Evolutionary conservation across 2,329 filamentous ascomycete species (phyloP).

Genomic region (Fusarium multiceps): DNA sequence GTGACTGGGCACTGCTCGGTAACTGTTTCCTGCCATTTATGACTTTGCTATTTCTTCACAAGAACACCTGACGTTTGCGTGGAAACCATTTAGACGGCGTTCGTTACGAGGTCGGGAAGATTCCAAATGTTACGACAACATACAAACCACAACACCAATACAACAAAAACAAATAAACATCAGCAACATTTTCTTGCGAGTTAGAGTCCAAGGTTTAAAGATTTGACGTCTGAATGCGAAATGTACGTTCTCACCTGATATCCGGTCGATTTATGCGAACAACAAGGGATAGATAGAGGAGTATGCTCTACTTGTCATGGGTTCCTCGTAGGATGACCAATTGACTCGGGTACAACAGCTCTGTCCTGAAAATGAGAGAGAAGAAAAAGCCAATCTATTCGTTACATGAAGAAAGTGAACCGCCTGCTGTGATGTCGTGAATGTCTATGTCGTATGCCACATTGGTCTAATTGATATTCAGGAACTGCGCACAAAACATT

Average conservation of each 20-base stretch:
- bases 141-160: conserved; percentile 6
- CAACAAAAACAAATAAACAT: not conserved
- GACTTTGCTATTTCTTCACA: conserved; percentile 17
- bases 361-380: conserved; percentile 1
- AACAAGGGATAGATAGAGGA: conserved; percentile 9
- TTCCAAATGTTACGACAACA: conserved; percentile 23
- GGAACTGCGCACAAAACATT: not conserved
- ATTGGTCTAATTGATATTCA: conserved; percentile 5
- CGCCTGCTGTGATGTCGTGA: conserved; percentile 28
- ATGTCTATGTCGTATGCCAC: conserved; percentile 8
- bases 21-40: conserved; percentile 15
- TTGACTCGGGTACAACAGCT: conserved; percentile 13
- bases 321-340: not conserved
- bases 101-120: conserved; percentile 29
- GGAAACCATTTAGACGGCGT: conserved; percentile 45
- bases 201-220: conserved; percentile 33
- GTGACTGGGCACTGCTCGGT: not conserved
- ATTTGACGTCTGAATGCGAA: conserved; percentile 6
- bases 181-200: conserved; percentile 12
- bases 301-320: not conserved
- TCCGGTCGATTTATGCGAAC: conserved; percentile 13
- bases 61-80: conserved; percentile 25
- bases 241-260: conserved; percentile 19
- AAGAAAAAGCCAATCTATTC: conserved; percentile 27
- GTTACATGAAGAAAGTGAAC: conserved; percentile 13